These are phyloP conservation scores for Rhizopogon parksii DNA, from an alignment of 1,284 basidiomycete species.

Conservation along the genomic window DNA sequence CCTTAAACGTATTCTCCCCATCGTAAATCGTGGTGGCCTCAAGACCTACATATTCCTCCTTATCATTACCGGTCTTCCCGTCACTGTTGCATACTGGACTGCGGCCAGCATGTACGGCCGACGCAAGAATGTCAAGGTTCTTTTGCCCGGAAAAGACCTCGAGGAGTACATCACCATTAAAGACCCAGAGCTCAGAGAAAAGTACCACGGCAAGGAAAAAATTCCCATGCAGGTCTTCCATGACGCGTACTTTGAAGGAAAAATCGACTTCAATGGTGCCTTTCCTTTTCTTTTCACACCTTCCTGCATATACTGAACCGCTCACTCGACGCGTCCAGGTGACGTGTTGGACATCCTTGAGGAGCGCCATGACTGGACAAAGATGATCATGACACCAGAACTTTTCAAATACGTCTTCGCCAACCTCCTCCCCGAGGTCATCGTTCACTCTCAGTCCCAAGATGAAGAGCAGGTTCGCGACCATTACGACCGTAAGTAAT, in stretches of 20 bases:
- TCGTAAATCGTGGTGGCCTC: slow-evolving; percentile 72
- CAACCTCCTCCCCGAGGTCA: slow-evolving; percentile 86
- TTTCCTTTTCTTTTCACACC: slow-evolving; percentile 12
- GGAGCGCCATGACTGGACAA: slow-evolving; percentile 92
- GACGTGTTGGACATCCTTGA: slow-evolving; percentile 93
- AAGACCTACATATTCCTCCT: slow-evolving; percentile 84
- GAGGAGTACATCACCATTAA: slow-evolving; percentile 90
- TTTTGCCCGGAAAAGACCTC: slow-evolving; percentile 80
- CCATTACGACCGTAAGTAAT: slow-evolving; percentile 79
- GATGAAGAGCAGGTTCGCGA: slow-evolving; percentile 95
- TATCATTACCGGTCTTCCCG: slow-evolving; percentile 68
- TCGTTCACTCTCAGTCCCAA: slow-evolving; percentile 85
- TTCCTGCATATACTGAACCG: neutral
- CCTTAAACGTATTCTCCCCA: slow-evolving; percentile 70
- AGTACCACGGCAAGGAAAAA: slow-evolving; percentile 80
- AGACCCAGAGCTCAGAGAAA: slow-evolving; percentile 71
- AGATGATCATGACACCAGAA: slow-evolving; percentile 80
- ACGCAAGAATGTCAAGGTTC: slow-evolving; percentile 82
- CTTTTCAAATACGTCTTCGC: slow-evolving; percentile 94
- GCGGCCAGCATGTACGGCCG: slow-evolving; percentile 78
- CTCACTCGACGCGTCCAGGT: slow-evolving; percentile 38
- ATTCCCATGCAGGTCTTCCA: slow-evolving; percentile 98
- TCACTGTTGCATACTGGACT: slow-evolving; percentile 87
- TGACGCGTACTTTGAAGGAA: slow-evolving; percentile 96
- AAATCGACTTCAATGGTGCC: slow-evolving; percentile 91